Conservation (phyloP, 345 rosid genomes). For the Camelina laxa region DNA sequence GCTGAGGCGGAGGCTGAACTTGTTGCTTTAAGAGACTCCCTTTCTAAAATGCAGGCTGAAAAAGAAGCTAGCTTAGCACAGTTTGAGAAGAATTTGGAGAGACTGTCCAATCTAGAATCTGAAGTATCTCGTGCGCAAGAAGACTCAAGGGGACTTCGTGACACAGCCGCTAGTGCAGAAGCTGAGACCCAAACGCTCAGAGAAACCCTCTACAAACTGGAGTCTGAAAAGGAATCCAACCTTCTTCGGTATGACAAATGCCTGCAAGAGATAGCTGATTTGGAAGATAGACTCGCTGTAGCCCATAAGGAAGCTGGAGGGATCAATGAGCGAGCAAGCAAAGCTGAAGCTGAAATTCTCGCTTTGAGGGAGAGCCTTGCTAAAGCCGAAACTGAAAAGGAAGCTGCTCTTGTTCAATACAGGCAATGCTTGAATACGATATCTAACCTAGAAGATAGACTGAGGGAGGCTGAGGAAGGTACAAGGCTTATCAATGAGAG, state of each 20-base stretch:
- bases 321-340: conserved; percentile 57
- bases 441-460: conserved; percentile 59
- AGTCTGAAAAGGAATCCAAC: conserved; percentile 68
- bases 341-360: conserved; percentile 63
- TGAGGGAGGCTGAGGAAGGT: conserved; percentile 62
- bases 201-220: conserved; percentile 58
- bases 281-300: conserved; percentile 58
- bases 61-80: conserved; percentile 74
- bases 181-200: conserved; percentile 70
- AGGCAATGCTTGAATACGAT: conserved; percentile 58
- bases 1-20: conserved; percentile 80
- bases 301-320: conserved; percentile 60
- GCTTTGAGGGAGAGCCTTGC: conserved; percentile 58
- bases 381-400: conserved; percentile 65
- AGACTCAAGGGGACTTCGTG: conserved; percentile 61
- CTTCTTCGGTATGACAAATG: conserved; percentile 68
- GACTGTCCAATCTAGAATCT: conserved; percentile 68
- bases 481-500: conserved; percentile 51
- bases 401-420: conserved; percentile 58
- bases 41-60: conserved; percentile 78
- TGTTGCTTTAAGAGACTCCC: conserved; percentile 62
- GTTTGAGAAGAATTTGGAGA: conserved; percentile 72
- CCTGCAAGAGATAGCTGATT: conserved; percentile 62
- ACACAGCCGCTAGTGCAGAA: conserved; percentile 72
- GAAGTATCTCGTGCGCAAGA: conserved; percentile 67